phyloP scores from a whole-genome alignment of 768 basidiomycete genomes.

The Strobilomyces dryophilus region DNA sequence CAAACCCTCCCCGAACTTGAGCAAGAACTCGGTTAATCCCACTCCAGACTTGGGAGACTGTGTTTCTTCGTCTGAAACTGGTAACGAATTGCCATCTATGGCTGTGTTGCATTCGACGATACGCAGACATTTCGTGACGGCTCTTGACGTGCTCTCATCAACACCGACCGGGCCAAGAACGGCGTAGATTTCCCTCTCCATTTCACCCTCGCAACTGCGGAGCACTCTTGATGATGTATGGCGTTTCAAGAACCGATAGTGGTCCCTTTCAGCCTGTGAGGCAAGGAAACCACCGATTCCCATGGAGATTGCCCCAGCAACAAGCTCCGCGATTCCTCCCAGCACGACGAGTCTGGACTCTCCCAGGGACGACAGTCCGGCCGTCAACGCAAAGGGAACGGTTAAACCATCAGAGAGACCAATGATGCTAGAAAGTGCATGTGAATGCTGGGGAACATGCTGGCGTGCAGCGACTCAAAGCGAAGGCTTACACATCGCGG shows the following conservation, averaged over 20 bases:
- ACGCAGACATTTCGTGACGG: conserved; percentile 73
- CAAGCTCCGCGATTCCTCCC: conserved; percentile 93
- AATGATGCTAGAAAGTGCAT: conserved; percentile 54
- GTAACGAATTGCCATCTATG: conserved; percentile 10
- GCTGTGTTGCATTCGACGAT: conserved; percentile 53
- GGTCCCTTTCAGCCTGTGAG: conserved; percentile 94
- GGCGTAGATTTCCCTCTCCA: conserved; percentile 91
- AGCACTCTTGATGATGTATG: conserved; percentile 79
- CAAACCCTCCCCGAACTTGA: conserved; percentile 94
- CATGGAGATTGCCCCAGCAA: conserved; percentile 96
- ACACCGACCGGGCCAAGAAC: conserved; percentile 89
- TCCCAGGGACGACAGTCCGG: conserved; percentile 85
- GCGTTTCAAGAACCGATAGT: conserved; percentile 77
- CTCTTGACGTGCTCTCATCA: conserved; percentile 72
- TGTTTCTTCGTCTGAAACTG: conserved; percentile 49
- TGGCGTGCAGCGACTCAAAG: background rate
- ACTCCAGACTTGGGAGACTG: conserved; percentile 60
- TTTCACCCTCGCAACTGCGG: conserved; percentile 88
- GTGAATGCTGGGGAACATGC: background rate
- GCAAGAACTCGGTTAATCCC: conserved; percentile 88
- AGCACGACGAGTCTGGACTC: conserved; percentile 89
- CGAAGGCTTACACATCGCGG: conserved; percentile 67
- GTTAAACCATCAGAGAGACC: conserved; percentile 90
- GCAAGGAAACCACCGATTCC: conserved; percentile 98
- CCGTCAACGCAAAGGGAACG: conserved; percentile 87